Evolutionary conservation across 2,329 filamentous ascomycete genomes (phyloP).

Genomic region (Sphaerulina vaccinii): DNA sequence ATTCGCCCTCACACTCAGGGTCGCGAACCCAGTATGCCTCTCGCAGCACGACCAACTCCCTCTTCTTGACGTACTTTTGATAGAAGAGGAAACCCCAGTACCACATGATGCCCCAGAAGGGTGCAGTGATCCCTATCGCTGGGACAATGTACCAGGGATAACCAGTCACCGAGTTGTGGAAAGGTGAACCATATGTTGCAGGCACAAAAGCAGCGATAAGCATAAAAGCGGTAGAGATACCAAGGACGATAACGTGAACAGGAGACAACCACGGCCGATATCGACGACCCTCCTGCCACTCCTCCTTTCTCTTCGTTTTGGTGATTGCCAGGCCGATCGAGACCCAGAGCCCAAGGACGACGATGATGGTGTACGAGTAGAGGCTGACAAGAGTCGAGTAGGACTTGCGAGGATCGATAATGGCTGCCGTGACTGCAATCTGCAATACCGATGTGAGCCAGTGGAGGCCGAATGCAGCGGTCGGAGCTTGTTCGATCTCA

Average conservation of each 20-base stretch:
- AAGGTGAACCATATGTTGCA: constrained; percentile 23
- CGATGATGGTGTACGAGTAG: constrained; percentile 45
- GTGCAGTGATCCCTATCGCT: constrained; percentile 24
- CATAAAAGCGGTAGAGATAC: constrained; percentile 23
- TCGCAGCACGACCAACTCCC: not conserved
- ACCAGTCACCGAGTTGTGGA: constrained; percentile 18
- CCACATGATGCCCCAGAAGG: constrained; percentile 27
- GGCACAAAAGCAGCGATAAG: constrained; percentile 27
- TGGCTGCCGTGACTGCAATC: constrained; percentile 34
- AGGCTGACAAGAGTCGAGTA: constrained; percentile 39
- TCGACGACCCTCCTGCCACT: constrained; percentile 25
- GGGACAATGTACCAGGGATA: constrained; percentile 29
- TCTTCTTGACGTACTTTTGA: constrained; percentile 2
- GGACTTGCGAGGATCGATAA: constrained; percentile 27
- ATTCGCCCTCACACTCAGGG: not conserved
- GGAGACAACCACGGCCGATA: constrained; percentile 30
- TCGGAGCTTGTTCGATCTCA: constrained; percentile 40
- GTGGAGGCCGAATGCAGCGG: constrained; percentile 42
- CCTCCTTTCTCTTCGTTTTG: constrained; percentile 19
- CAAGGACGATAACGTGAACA: constrained; percentile 27
- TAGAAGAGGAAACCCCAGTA: constrained; percentile 24
- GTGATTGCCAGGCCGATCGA: constrained; percentile 38
- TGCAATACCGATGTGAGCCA: constrained; percentile 40
- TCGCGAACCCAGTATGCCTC: not conserved
- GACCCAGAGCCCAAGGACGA: constrained; percentile 30